Conservation (phyloP, 768 basidiomycete genomes). For the Cubamyces lactineus region DNA sequence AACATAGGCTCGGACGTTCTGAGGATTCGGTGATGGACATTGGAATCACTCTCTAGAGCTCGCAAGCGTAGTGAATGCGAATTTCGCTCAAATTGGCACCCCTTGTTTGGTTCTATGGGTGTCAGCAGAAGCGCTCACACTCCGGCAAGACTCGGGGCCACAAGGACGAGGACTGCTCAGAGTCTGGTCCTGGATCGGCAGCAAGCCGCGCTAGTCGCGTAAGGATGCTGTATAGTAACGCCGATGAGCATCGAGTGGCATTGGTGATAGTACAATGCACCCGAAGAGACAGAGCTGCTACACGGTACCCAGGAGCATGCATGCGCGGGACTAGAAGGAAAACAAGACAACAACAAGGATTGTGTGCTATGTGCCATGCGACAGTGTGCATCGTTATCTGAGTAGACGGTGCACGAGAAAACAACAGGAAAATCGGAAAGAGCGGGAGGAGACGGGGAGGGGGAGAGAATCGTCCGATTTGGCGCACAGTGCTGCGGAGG, state of each 20-base stretch:
- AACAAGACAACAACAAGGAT: slow-evolving; percentile 23
- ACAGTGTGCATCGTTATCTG: slow-evolving; percentile 4
- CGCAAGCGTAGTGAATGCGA: no score
- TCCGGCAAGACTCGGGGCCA: no score
- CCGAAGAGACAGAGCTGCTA: slow-evolving; percentile 1
- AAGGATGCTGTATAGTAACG: neutral
- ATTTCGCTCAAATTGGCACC: neutral
- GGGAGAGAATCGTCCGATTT: neutral
- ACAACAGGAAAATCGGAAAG: neutral
- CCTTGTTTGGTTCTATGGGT: slow-evolving; percentile 5
- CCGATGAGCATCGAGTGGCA: slow-evolving; percentile 1
- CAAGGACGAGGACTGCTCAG: neutral
- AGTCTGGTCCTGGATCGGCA: no score
- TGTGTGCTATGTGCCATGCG: slow-evolving; percentile 17
- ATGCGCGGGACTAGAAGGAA: neutral
- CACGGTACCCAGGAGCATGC: slow-evolving; percentile 17
- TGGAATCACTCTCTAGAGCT: no score
- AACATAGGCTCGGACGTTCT: no score
- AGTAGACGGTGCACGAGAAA: slow-evolving; percentile 2
- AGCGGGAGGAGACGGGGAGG: neutral
- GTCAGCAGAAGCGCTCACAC: neutral
- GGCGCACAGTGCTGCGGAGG: neutral
- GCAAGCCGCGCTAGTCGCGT: neutral
- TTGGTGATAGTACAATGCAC: slow-evolving; percentile 15
- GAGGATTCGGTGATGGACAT: no score